Evolutionary conservation across 2,329 filamentous ascomycete genomes (phyloP).

Genomic region (Diplodia mutila): DNA sequence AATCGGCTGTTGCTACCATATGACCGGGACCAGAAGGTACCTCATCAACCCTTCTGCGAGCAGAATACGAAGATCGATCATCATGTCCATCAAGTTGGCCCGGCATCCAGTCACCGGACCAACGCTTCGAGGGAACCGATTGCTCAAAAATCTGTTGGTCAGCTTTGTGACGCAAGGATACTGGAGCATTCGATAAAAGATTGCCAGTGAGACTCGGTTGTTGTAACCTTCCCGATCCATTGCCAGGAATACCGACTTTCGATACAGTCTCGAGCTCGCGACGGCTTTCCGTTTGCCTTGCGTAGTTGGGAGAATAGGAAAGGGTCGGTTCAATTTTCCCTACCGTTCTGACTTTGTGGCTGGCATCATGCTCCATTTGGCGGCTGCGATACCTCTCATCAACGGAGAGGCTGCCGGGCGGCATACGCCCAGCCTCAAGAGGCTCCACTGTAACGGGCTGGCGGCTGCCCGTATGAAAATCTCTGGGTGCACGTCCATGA

Average conservation of each 20-base stretch:
- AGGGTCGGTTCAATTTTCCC: background rate
- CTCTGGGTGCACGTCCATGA: background rate
- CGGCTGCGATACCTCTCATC: conserved; percentile 8
- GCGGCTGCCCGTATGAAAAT: background rate
- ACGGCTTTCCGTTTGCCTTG: background rate
- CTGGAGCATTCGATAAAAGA: background rate
- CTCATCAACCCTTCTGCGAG: conserved; percentile 9
- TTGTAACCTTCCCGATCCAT: background rate
- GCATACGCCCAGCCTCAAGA: background rate
- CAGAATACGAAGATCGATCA: background rate
- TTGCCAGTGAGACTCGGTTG: background rate
- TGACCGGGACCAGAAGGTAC: background rate
- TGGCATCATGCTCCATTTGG: background rate
- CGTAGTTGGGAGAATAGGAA: background rate
- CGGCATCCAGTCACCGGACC: conserved; percentile 5
- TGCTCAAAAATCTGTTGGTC: conserved; percentile 1
- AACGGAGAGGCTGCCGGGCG: background rate
- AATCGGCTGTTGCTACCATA: background rate
- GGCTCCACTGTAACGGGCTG: background rate
- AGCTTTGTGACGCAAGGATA: background rate
- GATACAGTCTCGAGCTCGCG: background rate
- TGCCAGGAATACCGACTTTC: background rate
- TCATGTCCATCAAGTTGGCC: background rate
- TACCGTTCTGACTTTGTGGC: background rate
- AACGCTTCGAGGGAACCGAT: background rate